Conservation (phyloP, 2,329 filamentous ascomycete species). For the Pezicula carpinea region DNA sequence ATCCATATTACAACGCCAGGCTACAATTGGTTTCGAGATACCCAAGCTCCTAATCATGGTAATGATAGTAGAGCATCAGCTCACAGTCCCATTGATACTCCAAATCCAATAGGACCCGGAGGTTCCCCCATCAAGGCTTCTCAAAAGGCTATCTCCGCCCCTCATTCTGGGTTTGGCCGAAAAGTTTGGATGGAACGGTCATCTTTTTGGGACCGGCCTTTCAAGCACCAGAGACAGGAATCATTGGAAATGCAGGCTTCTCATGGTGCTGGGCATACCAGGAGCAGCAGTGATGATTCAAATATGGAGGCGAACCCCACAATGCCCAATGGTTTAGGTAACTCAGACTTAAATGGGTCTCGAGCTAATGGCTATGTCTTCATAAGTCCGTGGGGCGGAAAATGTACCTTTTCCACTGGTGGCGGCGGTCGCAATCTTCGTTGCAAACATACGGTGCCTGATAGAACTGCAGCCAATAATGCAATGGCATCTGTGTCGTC, state of each 20-base stretch:
- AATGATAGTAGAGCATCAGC: conserved; percentile 2
- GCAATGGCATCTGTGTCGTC: conserved; percentile 8
- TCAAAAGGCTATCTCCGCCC: not conserved
- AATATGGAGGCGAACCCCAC: not conserved
- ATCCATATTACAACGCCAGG: conserved; percentile 27
- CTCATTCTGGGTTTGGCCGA: conserved; percentile 38
- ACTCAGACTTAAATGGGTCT: conserved; percentile 2
- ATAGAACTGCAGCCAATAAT: conserved; percentile 27
- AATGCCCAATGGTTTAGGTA: not conserved
- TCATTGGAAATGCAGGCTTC: conserved; percentile 19
- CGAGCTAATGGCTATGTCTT: conserved; percentile 64
- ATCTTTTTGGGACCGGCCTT: conserved; percentile 21
- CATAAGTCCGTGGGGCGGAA: conserved; percentile 78
- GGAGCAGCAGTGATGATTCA: conserved; percentile 13
- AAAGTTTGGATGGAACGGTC: conserved; percentile 49
- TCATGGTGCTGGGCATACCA: conserved; percentile 7
- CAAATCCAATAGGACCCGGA: not conserved
- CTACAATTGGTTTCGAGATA: conserved; percentile 25
- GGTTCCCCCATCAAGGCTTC: not conserved
- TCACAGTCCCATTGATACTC: not conserved
- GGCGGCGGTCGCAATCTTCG: conserved; percentile 69
- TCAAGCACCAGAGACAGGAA: conserved; percentile 20
- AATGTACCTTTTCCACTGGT: conserved; percentile 80
- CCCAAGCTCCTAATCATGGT: conserved; percentile 3
- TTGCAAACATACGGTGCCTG: conserved; percentile 67